These are phyloP conservation scores for Endotrypanum monterogeii DNA, from an alignment of 208 protist species.

Conservation along the genomic window DNA sequence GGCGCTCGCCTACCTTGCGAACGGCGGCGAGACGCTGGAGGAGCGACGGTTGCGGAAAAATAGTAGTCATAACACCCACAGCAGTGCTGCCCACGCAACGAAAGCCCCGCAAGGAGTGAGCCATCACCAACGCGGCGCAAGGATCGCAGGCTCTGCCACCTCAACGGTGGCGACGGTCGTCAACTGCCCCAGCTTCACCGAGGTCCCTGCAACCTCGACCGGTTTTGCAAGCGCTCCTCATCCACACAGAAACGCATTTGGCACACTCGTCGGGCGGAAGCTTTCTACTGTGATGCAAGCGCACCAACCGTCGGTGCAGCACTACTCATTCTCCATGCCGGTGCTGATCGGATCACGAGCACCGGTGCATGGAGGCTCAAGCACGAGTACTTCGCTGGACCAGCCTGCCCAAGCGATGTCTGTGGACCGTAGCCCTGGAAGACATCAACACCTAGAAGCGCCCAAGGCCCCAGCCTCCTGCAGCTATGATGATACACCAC, in stretches of 20 bases:
- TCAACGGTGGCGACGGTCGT: neutral
- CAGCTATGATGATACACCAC: neutral
- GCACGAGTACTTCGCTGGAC: conserved; percentile 5
- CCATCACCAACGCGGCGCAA: conserved; percentile 22
- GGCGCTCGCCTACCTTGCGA: conserved; percentile 27
- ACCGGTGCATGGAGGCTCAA: neutral
- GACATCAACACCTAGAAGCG: no score
- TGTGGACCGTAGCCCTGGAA: neutral
- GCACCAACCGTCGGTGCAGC: no score
- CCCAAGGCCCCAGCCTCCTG: no score
- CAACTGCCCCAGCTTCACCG: neutral
- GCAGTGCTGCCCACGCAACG: neutral
- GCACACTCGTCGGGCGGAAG: no score
- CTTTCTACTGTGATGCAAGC: no score
- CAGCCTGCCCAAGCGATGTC: conserved; percentile 1
- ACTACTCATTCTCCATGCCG: no score
- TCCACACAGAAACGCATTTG: no score
- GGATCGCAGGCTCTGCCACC: conserved; percentile 3
- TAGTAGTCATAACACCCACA: neutral
- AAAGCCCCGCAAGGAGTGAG: conserved; percentile 19
- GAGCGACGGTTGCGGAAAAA: conserved; percentile 11
- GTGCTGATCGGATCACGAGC: no score
- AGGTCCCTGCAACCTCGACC: neutral
- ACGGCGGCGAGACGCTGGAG: conserved; percentile 27
- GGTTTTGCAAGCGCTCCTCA: no score